Evolutionary conservation across 345 rosid species (phyloP), one percentile per base, ranked within the genome.

Genomic region (Limnanthes douglasii): DNA sequence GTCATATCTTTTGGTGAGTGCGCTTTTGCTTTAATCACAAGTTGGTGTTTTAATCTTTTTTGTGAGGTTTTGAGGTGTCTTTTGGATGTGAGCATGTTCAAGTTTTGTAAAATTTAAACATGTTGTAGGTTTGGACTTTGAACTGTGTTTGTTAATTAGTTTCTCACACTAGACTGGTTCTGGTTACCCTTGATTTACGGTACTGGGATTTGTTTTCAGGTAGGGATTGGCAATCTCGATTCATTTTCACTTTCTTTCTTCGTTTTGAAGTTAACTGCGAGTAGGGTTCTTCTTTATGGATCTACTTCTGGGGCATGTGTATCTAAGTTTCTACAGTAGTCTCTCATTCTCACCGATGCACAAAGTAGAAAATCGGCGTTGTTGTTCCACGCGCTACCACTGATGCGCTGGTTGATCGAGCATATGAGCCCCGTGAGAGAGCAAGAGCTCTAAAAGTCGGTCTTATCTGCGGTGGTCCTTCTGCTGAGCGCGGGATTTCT

Each of bases 171-270:
- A 17, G 41, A 41, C 50, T 36, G 34, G 66, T 48, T 64, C n/a
- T n/a, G n/a, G n/a, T n/a, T n/a, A n/a, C n/a, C n/a, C n/a, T n/a
- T n/a, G n/a, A n/a, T n/a, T n/a, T n/a, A n/a, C n/a, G n/a, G n/a
- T n/a, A 46, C 65, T 56, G 77, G 75, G 67, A 66, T 73, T 72
- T 47, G 57, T 59, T 56, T 64, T 56, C 65, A 56, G 67, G 62
- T 52, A 51, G 55, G n/a, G n/a, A n/a, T n/a, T 53, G 41, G 48
- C 50, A 47, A n/a, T 60, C 6, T 54, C 62, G 36, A 36, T 55
- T 56, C 38, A 41, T 29, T 43, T 57, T 13, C 50, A 27, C 22
- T 20, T 27, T 59, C 32, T 61, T 59, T 70, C 66, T 70, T 73
- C 68, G 46, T 59, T 45, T 51, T 50, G 67, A 60, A 67, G 76